phyloP scores from a whole-genome alignment of 108 stramenopile genomes.

The Chaetoceros muelleri region DNA sequence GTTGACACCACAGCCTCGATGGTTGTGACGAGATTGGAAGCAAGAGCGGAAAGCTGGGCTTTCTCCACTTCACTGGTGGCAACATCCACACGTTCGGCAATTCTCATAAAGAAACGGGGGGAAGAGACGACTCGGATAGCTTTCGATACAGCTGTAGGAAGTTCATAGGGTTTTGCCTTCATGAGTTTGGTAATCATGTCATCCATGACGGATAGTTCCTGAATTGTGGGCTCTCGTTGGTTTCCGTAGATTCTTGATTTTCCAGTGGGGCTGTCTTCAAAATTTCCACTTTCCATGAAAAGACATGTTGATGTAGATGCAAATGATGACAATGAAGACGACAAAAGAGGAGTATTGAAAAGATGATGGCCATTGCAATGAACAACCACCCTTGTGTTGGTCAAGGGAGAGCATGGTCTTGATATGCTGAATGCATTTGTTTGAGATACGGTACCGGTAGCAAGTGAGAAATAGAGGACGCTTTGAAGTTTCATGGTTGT shows the following conservation, averaged over 20 bases:
- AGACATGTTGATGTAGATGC: background rate
- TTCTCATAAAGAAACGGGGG: constrained; percentile 78
- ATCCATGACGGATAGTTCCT: constrained; percentile 73
- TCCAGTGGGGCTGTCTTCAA: background rate
- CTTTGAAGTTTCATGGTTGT: no score
- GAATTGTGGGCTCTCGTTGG: constrained; percentile 43
- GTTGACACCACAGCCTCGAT: constrained; percentile 68
- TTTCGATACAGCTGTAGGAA: constrained; percentile 69
- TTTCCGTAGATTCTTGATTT: constrained; percentile 68
- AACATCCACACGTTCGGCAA: constrained; percentile 60
- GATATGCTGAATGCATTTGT: no score
- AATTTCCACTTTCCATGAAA: background rate
- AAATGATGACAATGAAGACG: no score
- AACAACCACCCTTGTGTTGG: no score
- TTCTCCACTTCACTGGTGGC: constrained; percentile 34
- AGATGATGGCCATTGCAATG: no score
- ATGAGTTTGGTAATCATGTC: constrained; percentile 78
- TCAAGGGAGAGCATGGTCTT: no score
- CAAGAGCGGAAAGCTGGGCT: constrained; percentile 52
- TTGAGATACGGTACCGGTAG: no score
- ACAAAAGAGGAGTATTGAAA: no score
- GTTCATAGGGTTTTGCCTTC: constrained; percentile 72
- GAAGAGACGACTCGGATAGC: constrained; percentile 78
- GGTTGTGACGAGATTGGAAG: constrained; percentile 61
- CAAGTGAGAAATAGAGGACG: no score